Conservation (phyloP, 2,329 filamentous ascomycete genomes). For the Septoria linicola region DNA sequence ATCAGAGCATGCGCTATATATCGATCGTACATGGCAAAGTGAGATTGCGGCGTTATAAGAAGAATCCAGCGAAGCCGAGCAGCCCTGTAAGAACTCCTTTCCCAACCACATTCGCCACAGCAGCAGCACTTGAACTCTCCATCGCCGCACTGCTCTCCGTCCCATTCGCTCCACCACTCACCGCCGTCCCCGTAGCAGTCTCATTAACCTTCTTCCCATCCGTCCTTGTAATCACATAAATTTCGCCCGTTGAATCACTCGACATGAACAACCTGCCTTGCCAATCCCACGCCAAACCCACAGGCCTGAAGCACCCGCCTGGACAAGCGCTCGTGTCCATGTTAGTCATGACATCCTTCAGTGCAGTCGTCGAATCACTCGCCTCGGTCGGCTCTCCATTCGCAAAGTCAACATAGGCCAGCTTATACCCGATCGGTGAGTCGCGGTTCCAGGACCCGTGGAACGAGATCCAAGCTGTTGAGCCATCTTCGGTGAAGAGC, state of each 20-base stretch:
- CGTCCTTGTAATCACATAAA: constrained; percentile 52
- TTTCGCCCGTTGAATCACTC: constrained; percentile 64
- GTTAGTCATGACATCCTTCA: constrained; percentile 55
- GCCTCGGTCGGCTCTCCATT: constrained; percentile 48
- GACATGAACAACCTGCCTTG: constrained; percentile 61
- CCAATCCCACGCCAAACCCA: constrained; percentile 55
- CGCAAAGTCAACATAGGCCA: constrained; percentile 49
- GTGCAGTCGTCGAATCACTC: constrained; percentile 47
- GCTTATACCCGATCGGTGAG: constrained; percentile 52
- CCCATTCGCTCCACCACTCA: constrained; percentile 13
- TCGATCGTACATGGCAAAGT: no score
- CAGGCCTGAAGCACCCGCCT: constrained; percentile 61
- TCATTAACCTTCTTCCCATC: constrained; percentile 22
- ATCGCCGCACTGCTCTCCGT: constrained; percentile 7
- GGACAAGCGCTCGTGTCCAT: constrained; percentile 55
- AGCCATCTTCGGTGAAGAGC: constrained; percentile 61
- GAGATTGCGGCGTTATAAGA: no score
- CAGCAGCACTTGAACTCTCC: not conserved
- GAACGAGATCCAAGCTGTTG: constrained; percentile 65
- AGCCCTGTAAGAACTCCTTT: no score
- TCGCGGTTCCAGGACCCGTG: constrained; percentile 66
- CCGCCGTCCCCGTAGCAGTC: constrained; percentile 25
- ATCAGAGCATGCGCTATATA: no score
- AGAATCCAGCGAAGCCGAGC: no score
- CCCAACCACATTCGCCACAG: no score